Evolutionary conservation across 1,284 basidiomycete species (phyloP).

Genomic region (Austroboletus niveus): DNA sequence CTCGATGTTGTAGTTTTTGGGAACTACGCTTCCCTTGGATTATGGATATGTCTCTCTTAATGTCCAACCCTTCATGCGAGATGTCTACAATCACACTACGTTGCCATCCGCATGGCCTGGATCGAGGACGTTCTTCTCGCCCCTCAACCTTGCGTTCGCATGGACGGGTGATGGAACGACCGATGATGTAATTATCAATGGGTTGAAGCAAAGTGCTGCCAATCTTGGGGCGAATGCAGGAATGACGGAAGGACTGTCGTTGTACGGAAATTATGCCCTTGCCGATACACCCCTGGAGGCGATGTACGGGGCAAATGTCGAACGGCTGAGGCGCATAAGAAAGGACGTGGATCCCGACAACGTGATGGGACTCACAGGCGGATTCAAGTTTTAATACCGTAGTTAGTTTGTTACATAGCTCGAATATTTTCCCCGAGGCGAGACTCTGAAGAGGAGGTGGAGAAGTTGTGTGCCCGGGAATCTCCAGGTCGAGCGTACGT

Average conservation of each 20-base stretch:
- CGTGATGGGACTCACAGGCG: conserved; percentile 60
- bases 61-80: conserved; percentile 55
- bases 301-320: conserved; percentile 51
- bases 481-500: conserved; percentile 11
- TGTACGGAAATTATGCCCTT: conserved; percentile 59
- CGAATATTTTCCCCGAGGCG: neutral
- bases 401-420: no score
- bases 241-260: conserved; percentile 32
- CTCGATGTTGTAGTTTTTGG: conserved; percentile 9
- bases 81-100: conserved; percentile 41
- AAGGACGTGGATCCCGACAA: conserved; percentile 46
- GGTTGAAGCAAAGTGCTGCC: conserved; percentile 40
- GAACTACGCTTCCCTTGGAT: conserved; percentile 16
- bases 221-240: conserved; percentile 40
- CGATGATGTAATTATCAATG: conserved; percentile 34
- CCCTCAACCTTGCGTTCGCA: conserved; percentile 48
- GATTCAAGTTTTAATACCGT: conserved; percentile 27
- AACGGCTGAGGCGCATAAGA: conserved; percentile 40
- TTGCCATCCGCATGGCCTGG: conserved; percentile 50
- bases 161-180: conserved; percentile 35
- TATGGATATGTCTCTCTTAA: conserved; percentile 44
- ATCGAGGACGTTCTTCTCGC: conserved; percentile 41
- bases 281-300: conserved; percentile 43
- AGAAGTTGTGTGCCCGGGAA: neutral
- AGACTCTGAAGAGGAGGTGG: neutral